A percentile compares a stretch with the other conserved stretches of the same genome.
Conservation (phyloP, 345 rosid species). For the Gossypium australe region DNA sequence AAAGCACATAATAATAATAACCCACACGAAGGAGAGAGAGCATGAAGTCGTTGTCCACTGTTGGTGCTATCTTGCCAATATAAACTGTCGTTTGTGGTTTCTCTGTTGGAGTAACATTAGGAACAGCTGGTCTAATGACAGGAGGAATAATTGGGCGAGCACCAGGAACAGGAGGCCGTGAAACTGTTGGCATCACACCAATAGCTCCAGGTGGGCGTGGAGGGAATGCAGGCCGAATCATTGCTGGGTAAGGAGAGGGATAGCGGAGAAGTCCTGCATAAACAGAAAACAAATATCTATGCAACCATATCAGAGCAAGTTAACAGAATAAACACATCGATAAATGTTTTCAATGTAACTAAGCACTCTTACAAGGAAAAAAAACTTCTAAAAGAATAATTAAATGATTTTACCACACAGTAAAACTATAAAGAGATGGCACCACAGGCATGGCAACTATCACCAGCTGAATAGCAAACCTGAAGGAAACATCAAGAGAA, state of each 20-base stretch:
- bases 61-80: conserved; percentile 88
- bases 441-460: conserved; percentile 81
- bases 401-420: conserved; percentile 78
- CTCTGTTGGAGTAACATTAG: conserved; percentile 64
- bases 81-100: conserved; percentile 95
- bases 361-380: conserved; percentile 21
- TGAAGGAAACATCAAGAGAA: conserved; percentile 75
- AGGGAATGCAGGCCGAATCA: conserved; percentile 76
- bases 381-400: conserved; percentile 27
- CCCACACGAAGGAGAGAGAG: conserved; percentile 69
- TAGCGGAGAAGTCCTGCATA: conserved; percentile 76
- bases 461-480: conserved; percentile 92
- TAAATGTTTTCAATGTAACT: conserved; percentile 9
- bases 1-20: conserved; percentile 2
- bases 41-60: conserved; percentile 88
- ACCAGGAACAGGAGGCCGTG: conserved; percentile 73
- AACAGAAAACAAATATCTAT: conserved; percentile 49
- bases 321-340: conserved; percentile 25
- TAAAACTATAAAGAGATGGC: conserved; percentile 83
- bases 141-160: conserved; percentile 71
- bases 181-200: conserved; percentile 45
- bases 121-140: conserved; percentile 63
- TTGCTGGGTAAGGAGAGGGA: conserved; percentile 63
- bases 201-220: conserved; percentile 78
- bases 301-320: conserved; percentile 56